Conservation (phyloP, 2,329 filamentous ascomycete genomes). For the Lizonia empirigonia region DNA sequence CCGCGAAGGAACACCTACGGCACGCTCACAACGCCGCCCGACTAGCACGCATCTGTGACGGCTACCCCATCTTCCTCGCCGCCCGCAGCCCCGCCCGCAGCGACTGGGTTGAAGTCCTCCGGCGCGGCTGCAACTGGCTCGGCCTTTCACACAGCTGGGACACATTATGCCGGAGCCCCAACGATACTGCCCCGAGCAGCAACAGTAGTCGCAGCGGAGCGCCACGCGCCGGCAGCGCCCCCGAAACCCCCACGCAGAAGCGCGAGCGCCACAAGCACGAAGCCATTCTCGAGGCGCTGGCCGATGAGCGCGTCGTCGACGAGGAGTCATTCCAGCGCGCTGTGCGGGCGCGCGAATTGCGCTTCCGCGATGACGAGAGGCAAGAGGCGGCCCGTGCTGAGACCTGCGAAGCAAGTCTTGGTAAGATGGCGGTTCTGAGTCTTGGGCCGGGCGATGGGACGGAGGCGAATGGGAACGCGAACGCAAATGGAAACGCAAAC, state of each 20-base stretch:
- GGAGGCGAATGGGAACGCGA: no score
- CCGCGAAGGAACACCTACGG: constrained; percentile 74
- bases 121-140: constrained; percentile 72
- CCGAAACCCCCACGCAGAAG: not conserved
- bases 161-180: constrained; percentile 63
- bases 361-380: constrained; percentile 62
- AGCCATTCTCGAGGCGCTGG: constrained; percentile 69
- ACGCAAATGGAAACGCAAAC: no score
- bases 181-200: constrained; percentile 3
- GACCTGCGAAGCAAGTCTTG: no score
- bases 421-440: no score
- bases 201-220: no score
- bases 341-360: constrained; percentile 64
- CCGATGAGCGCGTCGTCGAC: constrained; percentile 71
- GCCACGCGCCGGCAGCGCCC: no score
- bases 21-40: constrained; percentile 83
- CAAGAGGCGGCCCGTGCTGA: constrained; percentile 33
- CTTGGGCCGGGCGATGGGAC: no score
- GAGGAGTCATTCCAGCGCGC: constrained; percentile 69
- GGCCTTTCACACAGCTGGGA: constrained; percentile 71
- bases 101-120: constrained; percentile 80
- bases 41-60: constrained; percentile 73
- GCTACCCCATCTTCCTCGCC: constrained; percentile 79
- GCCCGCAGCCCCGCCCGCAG: constrained; percentile 72
- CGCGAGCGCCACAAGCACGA: constrained; percentile 66